These are phyloP conservation scores for Histomonas meleagridis DNA, from an alignment of 208 protist genomes.

Conservation along the genomic window DNA sequence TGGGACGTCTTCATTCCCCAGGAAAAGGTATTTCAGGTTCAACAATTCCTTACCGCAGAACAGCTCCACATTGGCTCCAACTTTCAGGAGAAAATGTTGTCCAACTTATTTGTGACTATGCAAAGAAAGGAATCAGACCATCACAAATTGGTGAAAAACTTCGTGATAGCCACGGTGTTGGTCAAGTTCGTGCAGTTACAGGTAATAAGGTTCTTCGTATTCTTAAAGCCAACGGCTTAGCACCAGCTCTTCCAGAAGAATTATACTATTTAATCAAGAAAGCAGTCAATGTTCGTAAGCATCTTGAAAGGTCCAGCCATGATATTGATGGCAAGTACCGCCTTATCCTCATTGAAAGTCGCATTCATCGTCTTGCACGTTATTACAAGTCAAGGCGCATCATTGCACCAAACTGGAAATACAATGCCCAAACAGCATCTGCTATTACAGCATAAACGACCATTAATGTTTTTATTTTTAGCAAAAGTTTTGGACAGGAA, in stretches of 20 bases:
- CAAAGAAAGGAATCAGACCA: slow-evolving; percentile 94
- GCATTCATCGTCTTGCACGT: slow-evolving; percentile 95
- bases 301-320: slow-evolving; percentile 88
- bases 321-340: slow-evolving; percentile 95
- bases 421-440: slow-evolving; percentile 70
- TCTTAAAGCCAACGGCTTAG: slow-evolving; percentile 93
- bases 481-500: too few species aligned
- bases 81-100: slow-evolving; percentile 58
- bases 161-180: slow-evolving; percentile 96
- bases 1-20: slow-evolving; percentile 51
- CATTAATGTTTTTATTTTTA: too few species aligned
- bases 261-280: slow-evolving; percentile 99
- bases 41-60: slow-evolving; percentile 87
- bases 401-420: slow-evolving; percentile 81
- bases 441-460: slow-evolving; percentile 56
- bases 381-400: slow-evolving; percentile 82
- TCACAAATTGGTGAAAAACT: slow-evolving; percentile 97
- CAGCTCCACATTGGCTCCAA: slow-evolving; percentile 94
- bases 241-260: slow-evolving; percentile 98
- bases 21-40: slow-evolving; percentile 52
- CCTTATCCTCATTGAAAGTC: slow-evolving; percentile 98
- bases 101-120: slow-evolving; percentile 84
- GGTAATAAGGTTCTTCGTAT: slow-evolving; percentile 98
- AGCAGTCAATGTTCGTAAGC: slow-evolving; percentile 96
- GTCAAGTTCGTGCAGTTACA: slow-evolving; percentile 89